Conservation (phyloP, 805 yeast species). For the Sugiyamaella smithiae region DNA sequence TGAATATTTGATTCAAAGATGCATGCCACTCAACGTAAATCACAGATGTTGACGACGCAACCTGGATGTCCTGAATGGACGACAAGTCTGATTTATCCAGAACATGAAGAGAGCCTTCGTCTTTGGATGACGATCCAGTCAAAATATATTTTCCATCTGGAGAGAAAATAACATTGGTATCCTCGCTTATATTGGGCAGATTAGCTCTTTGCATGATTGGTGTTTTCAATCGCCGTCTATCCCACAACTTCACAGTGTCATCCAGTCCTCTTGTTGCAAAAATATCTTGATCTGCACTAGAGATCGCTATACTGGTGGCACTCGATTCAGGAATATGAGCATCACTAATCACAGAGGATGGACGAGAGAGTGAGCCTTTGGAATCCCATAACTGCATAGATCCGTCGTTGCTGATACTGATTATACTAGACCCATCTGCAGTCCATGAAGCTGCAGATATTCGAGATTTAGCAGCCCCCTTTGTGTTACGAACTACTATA, state of each 20-base stretch:
- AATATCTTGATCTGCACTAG: slow-evolving; percentile 12
- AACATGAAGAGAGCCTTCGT: slow-evolving; percentile 23
- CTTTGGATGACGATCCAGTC: slow-evolving; percentile 24
- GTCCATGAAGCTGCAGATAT: slow-evolving; percentile 22
- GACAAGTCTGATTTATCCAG: slow-evolving; percentile 32
- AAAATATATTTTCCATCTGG: slow-evolving; percentile 30
- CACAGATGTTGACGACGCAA: slow-evolving; percentile 9
- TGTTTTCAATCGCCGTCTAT: slow-evolving; percentile 25
- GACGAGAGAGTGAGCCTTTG: slow-evolving; percentile 30
- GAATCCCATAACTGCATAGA: slow-evolving; percentile 28
- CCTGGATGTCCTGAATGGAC: slow-evolving; percentile 20
- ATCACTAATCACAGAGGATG: slow-evolving; percentile 19
- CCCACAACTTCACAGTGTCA: slow-evolving; percentile 34
- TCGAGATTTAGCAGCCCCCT: slow-evolving; percentile 22
- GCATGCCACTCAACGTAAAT: slow-evolving; percentile 29
- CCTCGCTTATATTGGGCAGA: slow-evolving; percentile 19
- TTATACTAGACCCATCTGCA: slow-evolving; percentile 21
- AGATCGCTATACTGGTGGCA: slow-evolving; percentile 3
- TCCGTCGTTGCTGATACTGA: slow-evolving; percentile 26
- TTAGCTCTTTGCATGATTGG: slow-evolving; percentile 24
- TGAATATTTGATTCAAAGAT: slow-evolving; percentile 31
- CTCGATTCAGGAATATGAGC: slow-evolving; percentile 27
- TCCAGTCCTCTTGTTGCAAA: slow-evolving; percentile 26
- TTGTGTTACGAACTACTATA: slow-evolving; percentile 27
- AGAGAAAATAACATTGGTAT: slow-evolving; percentile 23